Base-by-base conservation (phyloP, 148 eudicot species). In the Drosera capensis region DNA sequence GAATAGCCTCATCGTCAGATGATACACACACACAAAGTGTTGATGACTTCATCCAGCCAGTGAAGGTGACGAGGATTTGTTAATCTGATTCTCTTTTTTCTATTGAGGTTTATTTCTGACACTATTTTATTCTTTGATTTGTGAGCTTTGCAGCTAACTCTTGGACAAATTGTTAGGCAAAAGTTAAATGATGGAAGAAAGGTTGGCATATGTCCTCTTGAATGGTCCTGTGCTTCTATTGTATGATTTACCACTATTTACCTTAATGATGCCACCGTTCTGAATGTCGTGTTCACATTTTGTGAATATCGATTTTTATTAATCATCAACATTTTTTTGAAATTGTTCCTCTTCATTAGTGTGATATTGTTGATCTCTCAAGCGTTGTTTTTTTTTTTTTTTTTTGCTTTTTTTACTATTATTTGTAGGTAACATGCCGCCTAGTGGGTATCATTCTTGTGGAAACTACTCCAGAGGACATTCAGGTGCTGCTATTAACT, bases 21-120 rank as follows among this genome's bases (percentile, higher is more conserved):
- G 99, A 80, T 61, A 59, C 78, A 23, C 64, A 72, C 46, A 79
- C 82, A 20, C 85, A 71, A 59, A 61, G 64, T 57, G 95, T 78
- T 57, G 95, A 85, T 76, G 95, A 85, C 71, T 80, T 81, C 64
- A 78, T 85, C 64, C 88, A 90, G 74, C 82, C 99, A 15, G 71
- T 78, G 67, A 78, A 75, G 82, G 99, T 81, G 45, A 41, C 38
- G 3, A 34, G 13, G 38, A 34, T 2, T 34, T 34, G n/a, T 9
- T 34, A 34, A 18, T 1, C 0, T 0, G 9, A 12, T 21, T 13
- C 5, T 5, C 2, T 37, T 22, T 0, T 20, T 20, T 20, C 40
- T 61, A 16, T 16, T 7, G 3, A 11, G 15, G 8, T 24, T 25
- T 12, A 16, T 17, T 14, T 7, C 30, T 7, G 31, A 34, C 37